Conservation (phyloP, 1,284 basidiomycete species). For the Naganishia sp. region DNA sequence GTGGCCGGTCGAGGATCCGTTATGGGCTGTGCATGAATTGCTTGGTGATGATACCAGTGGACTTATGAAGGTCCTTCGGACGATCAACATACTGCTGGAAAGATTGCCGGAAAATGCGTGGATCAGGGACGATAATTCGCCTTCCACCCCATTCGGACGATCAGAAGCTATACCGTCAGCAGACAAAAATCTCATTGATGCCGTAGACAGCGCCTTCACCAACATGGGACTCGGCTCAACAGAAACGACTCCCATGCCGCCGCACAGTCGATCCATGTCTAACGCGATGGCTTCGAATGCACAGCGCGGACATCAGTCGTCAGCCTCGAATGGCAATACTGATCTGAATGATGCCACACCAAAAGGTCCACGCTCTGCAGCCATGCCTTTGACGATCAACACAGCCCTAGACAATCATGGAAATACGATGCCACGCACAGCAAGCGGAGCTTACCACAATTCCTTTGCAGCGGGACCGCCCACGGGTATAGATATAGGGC, state of each 20-base stretch:
- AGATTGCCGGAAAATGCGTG: conserved; percentile 74
- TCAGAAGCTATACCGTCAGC: conserved; percentile 36
- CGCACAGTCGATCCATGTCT: conserved; percentile 6
- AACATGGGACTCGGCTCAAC: conserved; percentile 1
- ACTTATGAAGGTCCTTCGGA: conserved; percentile 89
- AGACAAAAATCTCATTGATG: not conserved
- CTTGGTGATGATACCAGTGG: conserved; percentile 90
- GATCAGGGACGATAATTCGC: conserved; percentile 59
- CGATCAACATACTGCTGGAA: conserved; percentile 84
- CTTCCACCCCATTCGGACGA: conserved; percentile 62
- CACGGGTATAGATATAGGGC: conserved; percentile 60
- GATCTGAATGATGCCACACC: not conserved
- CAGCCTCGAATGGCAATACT: conserved; percentile 4
- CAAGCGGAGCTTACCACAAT: conserved; percentile 36
- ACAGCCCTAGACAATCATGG: conserved; percentile 61
- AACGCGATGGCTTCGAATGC: not conserved
- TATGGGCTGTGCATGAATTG: conserved; percentile 67
- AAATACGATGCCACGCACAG: conserved; percentile 26
- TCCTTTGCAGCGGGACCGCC: conserved; percentile 53
- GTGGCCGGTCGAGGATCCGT: conserved; percentile 55
- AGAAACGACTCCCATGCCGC: not conserved
- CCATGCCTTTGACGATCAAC: conserved; percentile 32
- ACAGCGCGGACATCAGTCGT: conserved; percentile 1
- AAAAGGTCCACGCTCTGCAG: not conserved
- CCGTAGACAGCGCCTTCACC: conserved; percentile 23